Percentiles rank a stretch among this genome's conserved stretches.
Conservation (phyloP, 768 basidiomycete genomes). For the Polyporus arcularius region DNA sequence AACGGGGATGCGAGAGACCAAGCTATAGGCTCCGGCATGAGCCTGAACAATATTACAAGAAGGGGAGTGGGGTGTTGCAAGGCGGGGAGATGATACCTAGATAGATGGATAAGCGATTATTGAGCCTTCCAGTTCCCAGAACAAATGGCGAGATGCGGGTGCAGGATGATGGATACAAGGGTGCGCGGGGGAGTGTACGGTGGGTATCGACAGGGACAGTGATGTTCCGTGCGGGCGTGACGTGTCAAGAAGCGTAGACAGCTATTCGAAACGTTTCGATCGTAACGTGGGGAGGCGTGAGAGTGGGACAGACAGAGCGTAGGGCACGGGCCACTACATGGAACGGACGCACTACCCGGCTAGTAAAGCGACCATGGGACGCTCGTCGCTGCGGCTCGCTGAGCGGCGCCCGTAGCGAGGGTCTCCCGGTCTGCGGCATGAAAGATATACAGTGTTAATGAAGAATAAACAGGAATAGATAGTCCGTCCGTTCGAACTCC, state of each 20-base stretch:
- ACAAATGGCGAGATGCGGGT: background rate
- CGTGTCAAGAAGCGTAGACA: background rate
- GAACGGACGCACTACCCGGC: background rate
- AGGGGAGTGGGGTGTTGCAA: background rate
- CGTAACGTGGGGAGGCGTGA: background rate
- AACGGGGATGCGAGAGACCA: background rate
- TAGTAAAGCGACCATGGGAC: background rate
- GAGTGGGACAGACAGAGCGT: background rate
- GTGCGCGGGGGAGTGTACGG: background rate
- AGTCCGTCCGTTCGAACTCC: background rate
- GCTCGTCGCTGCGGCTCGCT: background rate
- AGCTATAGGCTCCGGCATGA: background rate
- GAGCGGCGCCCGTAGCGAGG: background rate
- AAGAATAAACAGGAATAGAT: slow-evolving; percentile 23
- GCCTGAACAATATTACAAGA: background rate
- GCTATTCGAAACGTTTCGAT: background rate
- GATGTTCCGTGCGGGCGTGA: background rate
- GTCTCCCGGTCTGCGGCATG: background rate
- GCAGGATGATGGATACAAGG: background rate
- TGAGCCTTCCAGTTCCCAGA: too few species aligned
- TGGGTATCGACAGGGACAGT: background rate
- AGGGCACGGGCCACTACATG: background rate
- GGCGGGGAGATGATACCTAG: too few species aligned
- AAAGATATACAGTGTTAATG: slow-evolving; percentile 21
- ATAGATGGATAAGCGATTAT: too few species aligned